Base-by-base conservation (phyloP, 2,329 filamentous ascomycete genomes). In the Fusarium oxysporum region DNA sequence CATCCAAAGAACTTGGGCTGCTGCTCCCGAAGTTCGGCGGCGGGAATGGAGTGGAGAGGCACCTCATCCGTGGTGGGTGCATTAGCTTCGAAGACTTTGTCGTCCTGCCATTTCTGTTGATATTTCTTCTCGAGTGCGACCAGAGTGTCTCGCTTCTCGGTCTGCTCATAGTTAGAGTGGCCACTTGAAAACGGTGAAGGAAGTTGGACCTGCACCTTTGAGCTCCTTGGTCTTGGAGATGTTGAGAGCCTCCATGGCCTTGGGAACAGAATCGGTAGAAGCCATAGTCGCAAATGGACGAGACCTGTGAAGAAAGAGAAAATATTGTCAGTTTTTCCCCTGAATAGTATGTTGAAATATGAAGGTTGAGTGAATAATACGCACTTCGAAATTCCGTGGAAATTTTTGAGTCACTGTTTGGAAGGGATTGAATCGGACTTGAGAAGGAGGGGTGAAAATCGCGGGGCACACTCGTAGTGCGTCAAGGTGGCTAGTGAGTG, bases 91-190 rank as follows among this genome's bases (percentile, higher is more conserved):
- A 98, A 99, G 76, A 97, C 86, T 63, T 79, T 69, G 54, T 82
- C 82, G 11, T 83, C 78, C 51, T 81, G 76, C 82, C 82, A 84
- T 89, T 92, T 87, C 80, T 91, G 86, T 85, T 98, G 96, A 84
- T 97, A 98, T 81, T 95, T 95, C 85, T 96, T 97, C 86, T 98
- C 96, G 78, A 92, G 89, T 37, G 90, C 90, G 77, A 96, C 92
- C 75, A 97, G 86, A 56, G 91, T 89, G 79, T 97, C 94, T 81
- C 95, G 88, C 85, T 97, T 97, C 78, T 97, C 94, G 43, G 95
- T 97, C 89, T 93, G 78, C 62, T 65, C 48, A 70, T 70, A 73
- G 76, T 74, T 54, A 71, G 65, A 23, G 62, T 30, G 16, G n/a
- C 33, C 6, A 54, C 51, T 54, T 68, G n/a, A 7, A 28, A 35